Conservation (phyloP, 768 basidiomycete genomes). For the Suillus lakei region DNA sequence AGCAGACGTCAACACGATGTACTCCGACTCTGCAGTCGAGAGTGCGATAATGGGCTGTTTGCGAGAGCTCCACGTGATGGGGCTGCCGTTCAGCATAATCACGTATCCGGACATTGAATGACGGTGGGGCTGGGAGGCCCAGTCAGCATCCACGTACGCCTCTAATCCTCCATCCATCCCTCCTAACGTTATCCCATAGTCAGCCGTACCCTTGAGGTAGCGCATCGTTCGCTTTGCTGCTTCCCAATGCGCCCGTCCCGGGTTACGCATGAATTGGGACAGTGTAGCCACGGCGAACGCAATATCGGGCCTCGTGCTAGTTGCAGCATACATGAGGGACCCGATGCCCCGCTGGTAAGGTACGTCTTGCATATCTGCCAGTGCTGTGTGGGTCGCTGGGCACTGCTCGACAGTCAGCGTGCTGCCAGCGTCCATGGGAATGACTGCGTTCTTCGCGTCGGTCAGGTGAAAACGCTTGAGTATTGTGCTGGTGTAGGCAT, state of each 20-base stretch:
- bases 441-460: constrained; percentile 24
- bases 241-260: neutral
- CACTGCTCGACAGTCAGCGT: constrained; percentile 8
- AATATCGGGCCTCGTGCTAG: constrained; percentile 41
- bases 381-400: constrained; percentile 19
- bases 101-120: constrained; percentile 32
- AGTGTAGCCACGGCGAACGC: constrained; percentile 26
- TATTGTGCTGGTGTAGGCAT: constrained; percentile 24
- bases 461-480: constrained; percentile 26
- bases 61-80: constrained; percentile 16
- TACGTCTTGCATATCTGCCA: constrained; percentile 24
- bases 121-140: constrained; percentile 24
- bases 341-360: constrained; percentile 37
- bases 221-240: constrained; percentile 13
- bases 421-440: constrained; percentile 23
- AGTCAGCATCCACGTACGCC: constrained; percentile 33
- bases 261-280: constrained; percentile 3
- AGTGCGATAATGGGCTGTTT: too few relatives aligned
- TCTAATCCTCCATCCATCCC: neutral
- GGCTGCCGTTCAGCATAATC: constrained; percentile 22
- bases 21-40: too few relatives aligned
- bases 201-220: constrained; percentile 14
- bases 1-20: too few relatives aligned
- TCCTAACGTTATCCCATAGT: constrained; percentile 1
- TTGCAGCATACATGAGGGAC: constrained; percentile 36